Percentiles rank a stretch among this genome's conserved stretches.
phyloP scores from a whole-genome alignment of 345 rosid genomes.

The Eucalyptus lansdowneana region DNA sequence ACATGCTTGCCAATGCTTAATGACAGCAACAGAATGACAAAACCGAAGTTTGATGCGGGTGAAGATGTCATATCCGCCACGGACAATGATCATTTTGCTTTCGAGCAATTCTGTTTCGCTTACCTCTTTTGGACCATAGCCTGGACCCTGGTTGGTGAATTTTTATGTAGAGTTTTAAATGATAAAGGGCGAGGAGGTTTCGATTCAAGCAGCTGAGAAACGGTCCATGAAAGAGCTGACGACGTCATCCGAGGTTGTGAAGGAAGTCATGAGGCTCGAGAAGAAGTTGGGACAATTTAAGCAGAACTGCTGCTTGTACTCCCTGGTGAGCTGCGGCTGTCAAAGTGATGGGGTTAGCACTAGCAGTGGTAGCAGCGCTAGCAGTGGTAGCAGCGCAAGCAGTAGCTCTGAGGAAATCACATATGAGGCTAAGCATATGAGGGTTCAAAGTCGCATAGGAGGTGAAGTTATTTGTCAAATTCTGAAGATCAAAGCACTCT shows the following conservation, averaged over 20 bases:
- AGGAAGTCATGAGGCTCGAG: slow-evolving; percentile 76
- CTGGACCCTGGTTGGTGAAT: slow-evolving; percentile 67
- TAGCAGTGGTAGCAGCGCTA: slow-evolving; percentile 39
- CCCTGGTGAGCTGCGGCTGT: slow-evolving; percentile 66
- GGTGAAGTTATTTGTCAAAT: slow-evolving; percentile 3
- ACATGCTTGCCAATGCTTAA: slow-evolving; percentile 6
- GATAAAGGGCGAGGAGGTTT: slow-evolving; percentile 24
- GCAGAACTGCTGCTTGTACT: slow-evolving; percentile 64
- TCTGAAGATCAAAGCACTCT: slow-evolving; percentile 1
- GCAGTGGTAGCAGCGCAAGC: slow-evolving; percentile 74
- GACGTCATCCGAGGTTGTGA: slow-evolving; percentile 66
- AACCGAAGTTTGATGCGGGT: slow-evolving; percentile 6
- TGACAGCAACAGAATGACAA: not conserved
- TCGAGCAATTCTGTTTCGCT: slow-evolving; percentile 38
- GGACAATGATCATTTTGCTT: not conserved
- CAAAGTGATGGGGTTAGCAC: not conserved
- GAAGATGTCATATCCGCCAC: slow-evolving; percentile 17
- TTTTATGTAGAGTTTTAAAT: slow-evolving; percentile 54
- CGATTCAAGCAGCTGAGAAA: slow-evolving; percentile 16
- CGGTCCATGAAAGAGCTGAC: slow-evolving; percentile 33
- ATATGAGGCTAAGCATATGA: not conserved
- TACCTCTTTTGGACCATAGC: slow-evolving; percentile 75
- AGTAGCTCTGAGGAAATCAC: slow-evolving; percentile 40
- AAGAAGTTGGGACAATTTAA: slow-evolving; percentile 41
- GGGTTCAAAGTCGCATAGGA: slow-evolving; percentile 25